Conservation (phyloP, 2,329 filamentous ascomycete genomes). For the Fusarium pseudocircinatum region DNA sequence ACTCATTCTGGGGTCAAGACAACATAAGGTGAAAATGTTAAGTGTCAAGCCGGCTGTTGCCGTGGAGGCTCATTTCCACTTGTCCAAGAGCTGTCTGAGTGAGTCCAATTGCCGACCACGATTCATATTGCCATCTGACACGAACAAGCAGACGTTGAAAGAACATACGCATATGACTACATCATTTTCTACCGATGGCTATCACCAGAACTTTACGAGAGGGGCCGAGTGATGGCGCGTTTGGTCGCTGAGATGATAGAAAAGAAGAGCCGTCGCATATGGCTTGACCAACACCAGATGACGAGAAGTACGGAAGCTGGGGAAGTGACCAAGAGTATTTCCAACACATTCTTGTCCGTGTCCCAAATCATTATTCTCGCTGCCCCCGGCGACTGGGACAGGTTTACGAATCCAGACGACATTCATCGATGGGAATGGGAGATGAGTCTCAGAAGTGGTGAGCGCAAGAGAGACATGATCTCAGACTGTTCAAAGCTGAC, state of each 20-base stretch:
- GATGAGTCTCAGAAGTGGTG: slow-evolving; percentile 16
- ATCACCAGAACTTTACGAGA: slow-evolving; percentile 8
- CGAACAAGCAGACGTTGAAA: not conserved
- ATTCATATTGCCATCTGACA: not conserved
- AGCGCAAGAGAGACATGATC: not conserved
- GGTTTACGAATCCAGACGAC: slow-evolving; percentile 9
- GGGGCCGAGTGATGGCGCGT: slow-evolving; percentile 20
- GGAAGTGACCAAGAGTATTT: slow-evolving; percentile 2
- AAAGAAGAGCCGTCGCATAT: slow-evolving; percentile 4
- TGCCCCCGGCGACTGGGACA: not conserved
- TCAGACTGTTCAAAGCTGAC: not conserved
- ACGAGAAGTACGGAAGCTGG: not conserved
- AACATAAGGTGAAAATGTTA: not conserved
- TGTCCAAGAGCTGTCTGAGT: not conserved
- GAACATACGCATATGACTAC: not conserved
- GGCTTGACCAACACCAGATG: slow-evolving; percentile 24
- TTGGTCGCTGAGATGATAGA: slow-evolving; percentile 9
- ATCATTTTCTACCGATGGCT: slow-evolving; percentile 21
- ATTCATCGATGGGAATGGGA: slow-evolving; percentile 28
- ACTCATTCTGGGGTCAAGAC: fast-evolving
- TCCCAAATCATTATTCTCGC: slow-evolving; percentile 7
- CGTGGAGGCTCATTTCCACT: not conserved
- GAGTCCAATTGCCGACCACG: not conserved
- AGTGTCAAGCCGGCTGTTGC: not conserved
- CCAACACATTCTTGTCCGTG: not conserved